Conservation (phyloP, 768 basidiomycete genomes). For the Russula virescens region DNA sequence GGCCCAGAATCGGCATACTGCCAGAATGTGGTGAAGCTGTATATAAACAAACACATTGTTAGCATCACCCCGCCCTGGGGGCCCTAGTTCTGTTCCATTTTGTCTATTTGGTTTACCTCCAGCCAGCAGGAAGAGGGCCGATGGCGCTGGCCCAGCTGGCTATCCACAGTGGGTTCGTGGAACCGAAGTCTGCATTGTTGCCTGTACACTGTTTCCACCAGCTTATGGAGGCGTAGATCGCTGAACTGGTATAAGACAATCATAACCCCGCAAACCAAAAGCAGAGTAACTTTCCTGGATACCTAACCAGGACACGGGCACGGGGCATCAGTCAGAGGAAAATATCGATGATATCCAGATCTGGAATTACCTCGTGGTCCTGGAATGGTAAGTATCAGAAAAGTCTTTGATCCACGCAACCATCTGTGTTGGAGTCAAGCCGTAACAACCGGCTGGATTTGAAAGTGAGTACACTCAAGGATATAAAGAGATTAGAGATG, state of each 20-base stretch:
- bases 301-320: slow-evolving; percentile 30
- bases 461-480: slow-evolving; percentile 17
- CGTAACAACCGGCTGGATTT: slow-evolving; percentile 48
- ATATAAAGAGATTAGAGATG: neutral
- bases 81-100: too few relatives aligned
- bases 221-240: slow-evolving; percentile 57
- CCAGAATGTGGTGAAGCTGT: too few relatives aligned
- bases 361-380: slow-evolving; percentile 39
- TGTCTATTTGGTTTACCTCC: too few relatives aligned
- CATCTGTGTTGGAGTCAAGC: slow-evolving; percentile 47
- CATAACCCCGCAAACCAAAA: neutral
- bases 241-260: slow-evolving; percentile 27
- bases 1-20: too few relatives aligned
- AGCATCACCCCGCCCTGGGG: too few relatives aligned
- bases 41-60: too few relatives aligned
- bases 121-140: too few relatives aligned
- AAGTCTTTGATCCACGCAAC: slow-evolving; percentile 60
- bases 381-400: slow-evolving; percentile 49
- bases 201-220: slow-evolving; percentile 70
- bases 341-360: neutral
- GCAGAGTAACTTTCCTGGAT: slow-evolving; percentile 33
- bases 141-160: too few relatives aligned
- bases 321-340: neutral
- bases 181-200: slow-evolving; percentile 45
- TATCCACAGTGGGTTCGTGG: slow-evolving; percentile 42